Evolutionary conservation across 2,329 filamentous ascomycete species (phyloP), one percentile per base, ranked within the genome.

Genomic region (Penicillium psychrosexuale): DNA sequence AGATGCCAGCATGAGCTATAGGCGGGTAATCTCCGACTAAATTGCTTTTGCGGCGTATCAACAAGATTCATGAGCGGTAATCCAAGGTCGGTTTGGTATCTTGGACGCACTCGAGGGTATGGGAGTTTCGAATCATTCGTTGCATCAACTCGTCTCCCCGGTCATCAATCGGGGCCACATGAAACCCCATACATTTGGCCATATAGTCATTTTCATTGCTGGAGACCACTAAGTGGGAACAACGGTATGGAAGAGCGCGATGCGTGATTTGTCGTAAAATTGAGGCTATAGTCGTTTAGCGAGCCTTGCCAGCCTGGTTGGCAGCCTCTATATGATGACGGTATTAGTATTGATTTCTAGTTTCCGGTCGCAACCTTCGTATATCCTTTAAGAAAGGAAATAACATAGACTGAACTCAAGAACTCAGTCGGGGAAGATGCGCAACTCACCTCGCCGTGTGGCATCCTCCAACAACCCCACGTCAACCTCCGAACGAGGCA

Each of bases 401-500:
- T 2, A 13, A 5, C 12, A 12, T 44, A 3, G 8, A 15, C 4
- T 8, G n/a, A 11, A 13, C n/a, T 8, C 31, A 30, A n/a, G 4
- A 37, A 12, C 8, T 13, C n/a, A 15, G 24, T 19, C 28, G 8
- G 27, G 34, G 1, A 28, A n/a, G 33, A 51, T 34, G 33, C 31
- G 52, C 47, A 27, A 71, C 70, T 58, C 77, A 90, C 90, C 90
- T 85, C 90, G 86, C 73, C 90, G 84, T 57, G 90, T 96, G 19
- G 92, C 92, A 78, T 97, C 92, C 78, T 97, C 92, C 58, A 97
- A 76, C 59, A 97, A 75, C 33, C 90, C 88, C 27, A 91, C 88
- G 70, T 97, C 92, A 37, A 97, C 91, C 40, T 89, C 88, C 28
- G 81, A 83, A 8, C 87, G 87, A 0, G 92, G 91, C 47, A 97